Percentiles rank a stretch among this genome's conserved stretches.
These are phyloP conservation scores for Rhizopus sp. DNA, from an alignment of 371 early-diverging fungal genomes.

Conservation along the genomic window DNA sequence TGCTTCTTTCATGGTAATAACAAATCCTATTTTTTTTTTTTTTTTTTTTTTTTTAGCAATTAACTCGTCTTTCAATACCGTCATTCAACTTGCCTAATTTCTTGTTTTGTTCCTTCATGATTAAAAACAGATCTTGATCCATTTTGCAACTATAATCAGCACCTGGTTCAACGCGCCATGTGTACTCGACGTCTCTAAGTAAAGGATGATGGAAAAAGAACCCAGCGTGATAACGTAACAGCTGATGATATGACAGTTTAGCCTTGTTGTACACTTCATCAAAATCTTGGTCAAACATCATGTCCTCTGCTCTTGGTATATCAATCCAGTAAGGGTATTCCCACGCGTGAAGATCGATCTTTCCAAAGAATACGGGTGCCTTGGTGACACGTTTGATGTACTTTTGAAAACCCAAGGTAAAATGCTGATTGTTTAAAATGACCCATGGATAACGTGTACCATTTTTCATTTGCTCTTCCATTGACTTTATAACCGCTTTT, in stretches of 20 bases:
- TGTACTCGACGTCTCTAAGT: slow-evolving; percentile 79
- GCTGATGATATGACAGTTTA: slow-evolving; percentile 24
- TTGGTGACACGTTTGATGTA: slow-evolving; percentile 28
- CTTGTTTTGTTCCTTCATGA: slow-evolving; percentile 76
- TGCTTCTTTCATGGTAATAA: slow-evolving; percentile 77
- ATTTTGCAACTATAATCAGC: slow-evolving; percentile 86
- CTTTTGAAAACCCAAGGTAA: slow-evolving; percentile 34
- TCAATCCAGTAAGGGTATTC: slow-evolving; percentile 47
- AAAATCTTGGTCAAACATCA: slow-evolving; percentile 21
- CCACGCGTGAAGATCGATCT: slow-evolving; percentile 45
- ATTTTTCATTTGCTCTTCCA: slow-evolving; percentile 51
- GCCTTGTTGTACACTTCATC: slow-evolving; percentile 20
- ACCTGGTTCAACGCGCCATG: slow-evolving; percentile 96
- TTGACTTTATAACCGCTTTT: slow-evolving; percentile 38
- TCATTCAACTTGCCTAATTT: slow-evolving; percentile 61
- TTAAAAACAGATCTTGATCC: slow-evolving; percentile 84
- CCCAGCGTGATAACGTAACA: slow-evolving; percentile 77
- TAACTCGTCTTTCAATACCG: background rate
- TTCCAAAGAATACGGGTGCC: slow-evolving; percentile 42
- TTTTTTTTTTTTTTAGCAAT: background rate
- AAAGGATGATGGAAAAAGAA: slow-evolving; percentile 84
- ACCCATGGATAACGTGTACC: slow-evolving; percentile 53
- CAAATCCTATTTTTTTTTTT: too few relatives aligned
- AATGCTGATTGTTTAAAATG: slow-evolving; percentile 39
- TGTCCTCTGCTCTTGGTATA: slow-evolving; percentile 19